Evolutionary conservation across 2,329 filamentous ascomycete genomes (phyloP), one percentile per base, ranked within the genome.

Genomic region (Trichoderma aggressivum): DNA sequence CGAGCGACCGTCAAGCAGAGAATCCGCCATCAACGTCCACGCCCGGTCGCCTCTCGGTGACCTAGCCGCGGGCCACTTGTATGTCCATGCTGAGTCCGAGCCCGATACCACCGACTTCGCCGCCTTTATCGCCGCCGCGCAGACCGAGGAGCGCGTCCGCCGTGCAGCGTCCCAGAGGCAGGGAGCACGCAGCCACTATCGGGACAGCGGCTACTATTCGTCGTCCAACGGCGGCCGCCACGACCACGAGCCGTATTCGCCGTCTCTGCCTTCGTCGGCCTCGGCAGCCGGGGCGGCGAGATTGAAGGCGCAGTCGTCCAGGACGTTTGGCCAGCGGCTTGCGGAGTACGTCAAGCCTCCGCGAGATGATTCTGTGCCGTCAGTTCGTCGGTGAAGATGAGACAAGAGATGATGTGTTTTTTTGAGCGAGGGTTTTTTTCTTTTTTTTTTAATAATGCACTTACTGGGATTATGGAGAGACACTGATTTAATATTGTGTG

Each of bases 61-160:
- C n/a, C 14, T 68, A 7, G 64, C 64, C 10, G 53, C 64, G 10
- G 70, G 70, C 59, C 70, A 72, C n/a, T 59, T 69, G 12, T 72
- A 64, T n/a, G 39, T 69, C 50, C 58, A 69, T 26, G 30, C 58
- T 7, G 58, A 64, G 10, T 59, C 68, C 53, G 60, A 64, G 18
- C 26, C 53, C 28, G 21, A 61, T 50, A 53, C 71, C 30, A 71
- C 39, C 65, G 77, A 78, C 71, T 78, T 74, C 55, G 66, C 70
- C 7, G 59, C 73, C 12, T 77, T 77, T 66, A 69, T 76, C 18
- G 71, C 72, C 26, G 73, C 74, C 18, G 73, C 74, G 5, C 56
- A 74, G 12, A 72, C 64, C 8, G 62, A 70, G 14, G 72, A 73
- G 43, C 70, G 71, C 4, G 34, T 69, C 24, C 71, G 60, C 39